Evolutionary conservation across 2,329 filamentous ascomycete species (phyloP).

Genomic region (Botryotinia convoluta): DNA sequence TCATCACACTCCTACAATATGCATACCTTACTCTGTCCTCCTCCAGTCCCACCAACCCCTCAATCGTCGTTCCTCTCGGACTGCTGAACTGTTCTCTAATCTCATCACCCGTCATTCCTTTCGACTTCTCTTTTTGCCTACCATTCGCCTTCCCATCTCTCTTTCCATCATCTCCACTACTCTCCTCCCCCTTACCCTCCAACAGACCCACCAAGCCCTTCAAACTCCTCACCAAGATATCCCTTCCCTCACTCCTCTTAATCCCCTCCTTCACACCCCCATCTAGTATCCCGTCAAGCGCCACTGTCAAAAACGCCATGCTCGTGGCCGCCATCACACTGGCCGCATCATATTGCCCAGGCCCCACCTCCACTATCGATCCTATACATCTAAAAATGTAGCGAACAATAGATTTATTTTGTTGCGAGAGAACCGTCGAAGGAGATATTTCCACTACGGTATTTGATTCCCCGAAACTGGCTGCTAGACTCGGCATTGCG

Average conservation of each 20-base stretch:
- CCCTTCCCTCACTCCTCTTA: slow-evolving; percentile 67
- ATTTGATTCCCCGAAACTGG: slow-evolving; percentile 76
- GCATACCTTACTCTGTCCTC: slow-evolving; percentile 68
- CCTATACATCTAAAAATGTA: slow-evolving; percentile 79
- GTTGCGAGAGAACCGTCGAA: background rate
- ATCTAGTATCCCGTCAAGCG: slow-evolving; percentile 74
- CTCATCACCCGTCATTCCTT: slow-evolving; percentile 72
- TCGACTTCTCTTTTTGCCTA: background rate
- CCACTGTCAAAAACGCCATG: slow-evolving; percentile 71
- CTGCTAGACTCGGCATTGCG: slow-evolving; percentile 83
- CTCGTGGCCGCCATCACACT: slow-evolving; percentile 74
- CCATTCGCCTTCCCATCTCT: background rate
- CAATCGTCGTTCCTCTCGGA: slow-evolving; percentile 76
- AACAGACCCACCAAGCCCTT: slow-evolving; percentile 52
- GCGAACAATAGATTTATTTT: slow-evolving; percentile 51
- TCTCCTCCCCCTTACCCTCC: slow-evolving; percentile 32
- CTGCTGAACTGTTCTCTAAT: slow-evolving; percentile 73
- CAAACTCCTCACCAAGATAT: slow-evolving; percentile 78
- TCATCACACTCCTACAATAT: slow-evolving; percentile 64
- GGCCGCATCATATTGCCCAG: slow-evolving; percentile 66
- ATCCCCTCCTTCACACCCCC: slow-evolving; percentile 77
- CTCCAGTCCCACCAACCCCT: slow-evolving; percentile 69
- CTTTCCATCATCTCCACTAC: background rate
- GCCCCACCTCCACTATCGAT: slow-evolving; percentile 64
- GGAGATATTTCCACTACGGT: slow-evolving; percentile 58